phyloP scores from a whole-genome alignment of 257 asterid genomes.

The Penstemon eatonii region DNA sequence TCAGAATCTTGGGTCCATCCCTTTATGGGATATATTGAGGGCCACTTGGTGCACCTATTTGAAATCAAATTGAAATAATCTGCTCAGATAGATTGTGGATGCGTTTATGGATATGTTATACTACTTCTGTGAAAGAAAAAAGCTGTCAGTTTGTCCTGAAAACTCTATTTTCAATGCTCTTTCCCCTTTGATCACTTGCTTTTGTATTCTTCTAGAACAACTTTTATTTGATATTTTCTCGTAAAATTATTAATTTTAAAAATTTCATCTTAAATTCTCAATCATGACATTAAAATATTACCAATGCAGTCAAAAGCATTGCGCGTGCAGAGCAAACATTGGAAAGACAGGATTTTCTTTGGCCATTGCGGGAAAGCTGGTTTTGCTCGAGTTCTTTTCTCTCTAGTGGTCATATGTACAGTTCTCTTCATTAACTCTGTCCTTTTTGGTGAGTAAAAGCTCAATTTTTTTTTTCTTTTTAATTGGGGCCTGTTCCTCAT shows the following conservation, averaged over 20 bases:
- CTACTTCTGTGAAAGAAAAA: conserved; percentile 11
- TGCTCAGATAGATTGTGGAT: background rate
- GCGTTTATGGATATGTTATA: background rate
- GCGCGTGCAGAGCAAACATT: conserved; percentile 47
- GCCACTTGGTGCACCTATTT: conserved; percentile 9
- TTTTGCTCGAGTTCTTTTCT: conserved; percentile 81
- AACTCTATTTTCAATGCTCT: conserved; percentile 3
- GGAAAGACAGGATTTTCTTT: conserved; percentile 53
- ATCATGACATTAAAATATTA: conserved; percentile 41
- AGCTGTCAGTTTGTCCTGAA: conserved; percentile 1
- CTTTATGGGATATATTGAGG: conserved; percentile 3
- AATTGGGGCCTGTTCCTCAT: conserved; percentile 8
- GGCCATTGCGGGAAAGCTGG: conserved; percentile 64
- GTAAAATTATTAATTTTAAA: conserved; percentile 10
- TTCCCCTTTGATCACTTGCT: conserved; percentile 18
- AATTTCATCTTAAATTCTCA: conserved; percentile 9
- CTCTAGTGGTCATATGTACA: conserved; percentile 50
- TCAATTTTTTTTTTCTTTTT: conserved; percentile 15
- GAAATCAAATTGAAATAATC: background rate
- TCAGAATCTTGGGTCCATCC: background rate
- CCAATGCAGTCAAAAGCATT: conserved; percentile 67
- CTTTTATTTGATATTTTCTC: conserved; percentile 18
- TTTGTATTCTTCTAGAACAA: conserved; percentile 19
- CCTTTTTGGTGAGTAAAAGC: conserved; percentile 65
- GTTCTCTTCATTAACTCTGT: conserved; percentile 76